Conservation (phyloP, 371 early-diverging fungal species). For the Rhizopus sp. region DNA sequence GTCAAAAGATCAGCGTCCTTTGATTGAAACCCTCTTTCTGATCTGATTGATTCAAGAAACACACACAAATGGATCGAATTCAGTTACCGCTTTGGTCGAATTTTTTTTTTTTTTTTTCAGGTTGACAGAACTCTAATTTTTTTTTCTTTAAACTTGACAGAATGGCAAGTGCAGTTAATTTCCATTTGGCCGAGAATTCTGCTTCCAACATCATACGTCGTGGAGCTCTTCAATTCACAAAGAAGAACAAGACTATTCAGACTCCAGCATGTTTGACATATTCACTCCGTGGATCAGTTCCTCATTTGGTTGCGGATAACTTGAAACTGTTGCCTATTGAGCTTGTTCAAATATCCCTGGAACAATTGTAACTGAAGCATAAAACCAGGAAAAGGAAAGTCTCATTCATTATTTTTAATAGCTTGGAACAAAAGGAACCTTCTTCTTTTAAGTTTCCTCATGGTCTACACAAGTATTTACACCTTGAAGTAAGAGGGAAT, state of each 20-base stretch:
- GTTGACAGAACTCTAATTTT: conserved; percentile 1
- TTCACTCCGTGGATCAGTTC: conserved; percentile 72
- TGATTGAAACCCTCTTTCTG: too few relatives aligned
- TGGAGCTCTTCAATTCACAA: conserved; percentile 41
- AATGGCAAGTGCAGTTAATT: conserved; percentile 31
- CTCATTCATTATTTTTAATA: conserved; percentile 10
- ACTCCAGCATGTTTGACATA: conserved; percentile 77
- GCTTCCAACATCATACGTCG: conserved; percentile 30
- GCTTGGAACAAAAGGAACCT: conserved; percentile 48
- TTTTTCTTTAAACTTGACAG: conserved; percentile 16
- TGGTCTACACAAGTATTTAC: conserved; percentile 57
- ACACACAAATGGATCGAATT: too few relatives aligned
- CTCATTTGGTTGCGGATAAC: conserved; percentile 74
- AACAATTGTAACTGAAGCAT: conserved; percentile 54
- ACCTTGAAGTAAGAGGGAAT: conserved; percentile 41
- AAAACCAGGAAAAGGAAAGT: too few relatives aligned
- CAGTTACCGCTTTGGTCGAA: too few relatives aligned
- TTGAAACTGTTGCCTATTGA: conserved; percentile 48
- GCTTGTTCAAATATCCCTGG: conserved; percentile 53
- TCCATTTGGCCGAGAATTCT: conserved; percentile 26
- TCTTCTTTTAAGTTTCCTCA: conserved; percentile 53
- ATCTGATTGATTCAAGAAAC: too few relatives aligned
- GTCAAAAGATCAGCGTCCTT: too few relatives aligned
- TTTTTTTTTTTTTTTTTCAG: background rate
- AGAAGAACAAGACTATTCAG: conserved; percentile 43